A percentile compares a stretch with the other conserved stretches of the same genome.
Evolutionary conservation across 495 filamentous ascomycete species (phyloP).

Genomic region (Aspergillus biplanus): DNA sequence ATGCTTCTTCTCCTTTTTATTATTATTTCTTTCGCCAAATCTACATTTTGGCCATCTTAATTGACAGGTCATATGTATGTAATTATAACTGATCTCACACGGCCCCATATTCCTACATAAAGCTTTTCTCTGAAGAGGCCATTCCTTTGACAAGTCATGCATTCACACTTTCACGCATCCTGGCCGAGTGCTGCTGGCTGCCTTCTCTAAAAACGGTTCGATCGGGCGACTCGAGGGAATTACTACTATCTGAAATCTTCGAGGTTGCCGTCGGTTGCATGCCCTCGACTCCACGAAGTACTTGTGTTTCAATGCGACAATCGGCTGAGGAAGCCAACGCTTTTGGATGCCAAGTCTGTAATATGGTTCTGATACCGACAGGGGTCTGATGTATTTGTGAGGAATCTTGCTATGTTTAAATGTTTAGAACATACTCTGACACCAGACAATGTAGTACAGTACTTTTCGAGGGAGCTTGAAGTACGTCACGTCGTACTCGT

Average conservation of each 20-base stretch:
- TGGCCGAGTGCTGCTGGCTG: neutral
- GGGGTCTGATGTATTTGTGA: too few species aligned
- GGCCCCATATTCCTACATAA: neutral
- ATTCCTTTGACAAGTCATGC: neutral
- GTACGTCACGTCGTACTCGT: neutral
- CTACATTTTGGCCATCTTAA: neutral
- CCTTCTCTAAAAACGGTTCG: neutral
- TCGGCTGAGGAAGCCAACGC: too few species aligned
- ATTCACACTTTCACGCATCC: neutral
- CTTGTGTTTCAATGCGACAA: too few species aligned
- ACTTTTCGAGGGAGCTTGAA: neutral
- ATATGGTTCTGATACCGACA: too few species aligned
- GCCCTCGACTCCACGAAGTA: too few species aligned
- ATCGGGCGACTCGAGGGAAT: neutral
- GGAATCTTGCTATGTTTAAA: too few species aligned
- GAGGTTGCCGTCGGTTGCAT: too few species aligned
- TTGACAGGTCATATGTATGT: constrained; percentile 15
- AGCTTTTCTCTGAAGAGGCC: neutral
- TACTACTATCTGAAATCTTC: too few species aligned
- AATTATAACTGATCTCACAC: constrained; percentile 6
- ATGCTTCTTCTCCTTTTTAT: neutral
- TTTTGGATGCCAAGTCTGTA: too few species aligned
- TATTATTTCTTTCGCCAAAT: too few species aligned
- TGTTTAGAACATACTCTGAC: too few species aligned
- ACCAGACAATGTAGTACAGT: too few species aligned